Evolutionary conservation across 164 flowering plant species (phyloP).

Genomic region (Macadamia tetraphylla): DNA sequence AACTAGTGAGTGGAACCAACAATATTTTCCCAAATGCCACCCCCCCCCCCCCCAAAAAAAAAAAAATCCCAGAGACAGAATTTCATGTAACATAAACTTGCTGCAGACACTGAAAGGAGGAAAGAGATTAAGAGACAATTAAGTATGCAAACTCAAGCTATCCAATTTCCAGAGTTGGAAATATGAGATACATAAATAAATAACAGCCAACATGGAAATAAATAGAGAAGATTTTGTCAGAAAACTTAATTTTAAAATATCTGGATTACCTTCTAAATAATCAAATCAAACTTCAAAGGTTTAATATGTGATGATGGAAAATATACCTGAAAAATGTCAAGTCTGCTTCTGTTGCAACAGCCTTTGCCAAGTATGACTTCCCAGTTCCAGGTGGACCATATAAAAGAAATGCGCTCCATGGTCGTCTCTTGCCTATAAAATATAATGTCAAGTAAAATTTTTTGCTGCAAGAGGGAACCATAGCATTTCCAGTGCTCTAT

Average conservation of each 20-base stretch:
- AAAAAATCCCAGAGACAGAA: too few relatives aligned
- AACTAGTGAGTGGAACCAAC: neutral
- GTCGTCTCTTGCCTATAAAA: slow-evolving; percentile 74
- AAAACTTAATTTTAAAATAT: neutral
- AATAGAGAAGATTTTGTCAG: neutral
- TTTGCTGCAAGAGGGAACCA: neutral
- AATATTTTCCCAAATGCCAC: too few relatives aligned
- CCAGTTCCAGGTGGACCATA: slow-evolving; percentile 99
- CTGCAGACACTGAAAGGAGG: too few relatives aligned
- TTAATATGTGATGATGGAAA: neutral
- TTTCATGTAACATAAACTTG: too few relatives aligned
- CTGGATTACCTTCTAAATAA: neutral
- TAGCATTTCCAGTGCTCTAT: too few relatives aligned
- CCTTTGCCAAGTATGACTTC: slow-evolving; percentile 94
- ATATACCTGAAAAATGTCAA: slow-evolving; percentile 89
- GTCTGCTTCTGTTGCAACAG: slow-evolving; percentile 98
- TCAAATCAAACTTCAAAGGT: neutral
- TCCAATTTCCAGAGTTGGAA: too few relatives aligned
- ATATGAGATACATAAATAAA: too few relatives aligned
- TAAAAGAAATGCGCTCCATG: slow-evolving; percentile 95
- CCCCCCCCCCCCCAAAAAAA: neutral
- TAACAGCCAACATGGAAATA: too few relatives aligned
- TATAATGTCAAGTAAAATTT: slow-evolving; percentile 8
- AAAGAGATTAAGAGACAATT: too few relatives aligned
- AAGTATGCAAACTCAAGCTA: too few relatives aligned